phyloP scores from a whole-genome alignment of 2,329 filamentous ascomycete genomes.

The Pseudogymnoascus sp. region DNA sequence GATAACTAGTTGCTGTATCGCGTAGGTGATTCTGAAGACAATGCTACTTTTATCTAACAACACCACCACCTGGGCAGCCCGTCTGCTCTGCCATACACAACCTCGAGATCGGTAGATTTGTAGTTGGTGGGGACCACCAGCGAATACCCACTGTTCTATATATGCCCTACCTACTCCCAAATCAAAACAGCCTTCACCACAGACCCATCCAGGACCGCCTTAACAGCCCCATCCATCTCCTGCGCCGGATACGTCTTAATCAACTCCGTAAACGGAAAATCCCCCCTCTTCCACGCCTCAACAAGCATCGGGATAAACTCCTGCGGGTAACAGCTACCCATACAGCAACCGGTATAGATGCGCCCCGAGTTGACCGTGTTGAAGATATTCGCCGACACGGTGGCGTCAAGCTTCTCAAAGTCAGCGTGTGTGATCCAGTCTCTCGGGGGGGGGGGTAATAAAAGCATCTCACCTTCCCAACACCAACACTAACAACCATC shows the following conservation, averaged over 20 bases:
- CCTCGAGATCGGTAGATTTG: constrained; percentile 1
- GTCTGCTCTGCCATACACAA: constrained; percentile 11
- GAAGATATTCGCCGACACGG: constrained; percentile 14
- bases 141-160: not conserved
- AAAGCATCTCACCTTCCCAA: constrained; percentile 8
- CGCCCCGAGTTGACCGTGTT: constrained; percentile 17
- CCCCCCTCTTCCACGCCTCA: constrained; percentile 15
- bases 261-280: constrained; percentile 19
- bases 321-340: constrained; percentile 19
- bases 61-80: constrained; percentile 7
- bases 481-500: constrained; percentile 17
- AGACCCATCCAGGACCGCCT: constrained; percentile 15
- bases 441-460: not conserved
- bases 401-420: constrained; percentile 13
- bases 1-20: not conserved
- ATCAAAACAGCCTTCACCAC: constrained; percentile 18
- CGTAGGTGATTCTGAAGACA: not conserved
- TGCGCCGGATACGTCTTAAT: constrained; percentile 14
- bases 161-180: constrained; percentile 6
- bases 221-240: constrained; percentile 17
- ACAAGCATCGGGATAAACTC: constrained; percentile 18
- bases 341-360: constrained; percentile 16
- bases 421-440: not conserved
- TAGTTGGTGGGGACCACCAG: no score
- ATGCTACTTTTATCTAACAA: not conserved